phyloP scores from a whole-genome alignment of 805 yeast genomes.

The Metschnikowia hibisci region DNA sequence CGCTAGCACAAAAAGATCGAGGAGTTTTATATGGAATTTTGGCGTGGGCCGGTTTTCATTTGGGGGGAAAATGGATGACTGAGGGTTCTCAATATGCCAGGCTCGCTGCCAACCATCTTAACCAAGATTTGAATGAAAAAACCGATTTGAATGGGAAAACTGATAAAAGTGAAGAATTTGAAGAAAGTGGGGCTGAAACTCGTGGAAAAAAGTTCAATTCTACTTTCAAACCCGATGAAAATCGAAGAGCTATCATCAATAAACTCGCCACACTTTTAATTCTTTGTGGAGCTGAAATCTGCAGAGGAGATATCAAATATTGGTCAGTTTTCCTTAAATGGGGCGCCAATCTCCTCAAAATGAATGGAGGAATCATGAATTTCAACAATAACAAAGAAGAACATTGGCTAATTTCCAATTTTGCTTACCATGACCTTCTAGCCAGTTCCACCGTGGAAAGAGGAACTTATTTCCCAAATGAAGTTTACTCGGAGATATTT shows the following conservation, averaged over 20 bases:
- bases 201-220: neutral
- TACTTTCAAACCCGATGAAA: constrained; percentile 11
- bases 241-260: constrained; percentile 34
- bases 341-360: constrained; percentile 60
- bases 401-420: constrained; percentile 71
- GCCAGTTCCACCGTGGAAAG: constrained; percentile 58
- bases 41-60: constrained; percentile 55
- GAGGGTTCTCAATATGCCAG: constrained; percentile 49
- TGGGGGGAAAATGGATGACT: constrained; percentile 42
- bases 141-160: neutral
- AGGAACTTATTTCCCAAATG: constrained; percentile 61
- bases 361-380: constrained; percentile 60
- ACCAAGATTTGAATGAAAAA: constrained; percentile 14
- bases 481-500: constrained; percentile 55
- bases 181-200: too few relatives aligned
- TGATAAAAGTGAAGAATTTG: neutral
- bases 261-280: constrained; percentile 65
- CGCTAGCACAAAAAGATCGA: constrained; percentile 49
- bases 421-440: constrained; percentile 76
- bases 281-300: constrained; percentile 75
- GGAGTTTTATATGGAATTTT: constrained; percentile 50
- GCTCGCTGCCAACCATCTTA: constrained; percentile 43
- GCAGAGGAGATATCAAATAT: constrained; percentile 73
- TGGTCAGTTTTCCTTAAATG: constrained; percentile 67
- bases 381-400: constrained; percentile 52